Base-by-base conservation (phyloP, 352 stramenopile genomes). In the Plasmopara halstedii region DNA sequence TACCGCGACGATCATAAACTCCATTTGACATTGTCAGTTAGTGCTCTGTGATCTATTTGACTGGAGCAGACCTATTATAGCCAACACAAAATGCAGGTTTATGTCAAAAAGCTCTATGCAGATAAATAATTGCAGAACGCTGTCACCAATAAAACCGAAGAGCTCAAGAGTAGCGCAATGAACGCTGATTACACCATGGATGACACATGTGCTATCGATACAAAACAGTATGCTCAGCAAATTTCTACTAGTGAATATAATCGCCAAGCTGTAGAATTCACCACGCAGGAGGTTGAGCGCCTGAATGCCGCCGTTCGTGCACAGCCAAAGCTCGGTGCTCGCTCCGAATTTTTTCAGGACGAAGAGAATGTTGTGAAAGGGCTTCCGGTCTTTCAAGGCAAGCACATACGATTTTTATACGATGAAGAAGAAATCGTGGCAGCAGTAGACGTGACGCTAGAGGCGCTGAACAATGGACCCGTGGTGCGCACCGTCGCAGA, bases 321-420 rank as follows among this genome's bases (percentile, higher is more conserved):
- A 20, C 42, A 70, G 18, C 73, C 76, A 11, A 59, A 57, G 48
- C 29, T 88, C 13, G 75, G 73, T 35, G 59, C 56, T 22, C 70
- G 69, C 44, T 84, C 73, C 21, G 43, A 57, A 31, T 88, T 83
- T 46, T 88, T 84, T 58, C 67, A 82, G 60, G 56, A 78, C 62
- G 60, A 66, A 18, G 46, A 50, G 40, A 88, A 88, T 56, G 58
- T 85, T 38, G 41, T 57, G 39, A 62, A 57, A 17, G 76, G 76
- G 5, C 64, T 88, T 23, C 76, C 76, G 1, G 67, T 88, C 10
- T 88, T 88, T 54, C 76, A 85, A 55, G 76, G 76, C 21, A 84
- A 76, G 50, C 76, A 88, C 70, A 88, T 73, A 58, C 73, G 76
- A 23, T 88, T 88, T 34, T 64, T 88, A 41, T 88, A 88, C 62